Percentiles rank a stretch among this genome's conserved stretches.
These are phyloP conservation scores for Phylloporus scabripes DNA, from an alignment of 768 basidiomycete species.

Conservation along the genomic window DNA sequence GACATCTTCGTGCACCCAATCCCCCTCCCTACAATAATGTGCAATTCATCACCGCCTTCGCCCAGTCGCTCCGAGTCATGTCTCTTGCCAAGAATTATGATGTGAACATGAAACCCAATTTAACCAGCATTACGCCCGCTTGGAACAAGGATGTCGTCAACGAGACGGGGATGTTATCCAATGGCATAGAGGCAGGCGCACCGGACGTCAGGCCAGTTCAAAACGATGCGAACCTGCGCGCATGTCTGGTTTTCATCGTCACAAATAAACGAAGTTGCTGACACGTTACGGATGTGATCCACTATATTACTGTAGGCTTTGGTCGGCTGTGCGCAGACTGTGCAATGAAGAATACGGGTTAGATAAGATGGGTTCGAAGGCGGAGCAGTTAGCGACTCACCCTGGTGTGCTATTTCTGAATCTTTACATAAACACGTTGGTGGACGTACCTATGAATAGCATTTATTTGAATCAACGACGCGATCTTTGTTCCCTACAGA, in stretches of 20 bases:
- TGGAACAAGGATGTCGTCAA: slow-evolving; percentile 7
- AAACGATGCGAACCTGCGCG: slow-evolving; percentile 9
- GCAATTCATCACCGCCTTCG: slow-evolving; percentile 27
- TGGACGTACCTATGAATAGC: too few species aligned
- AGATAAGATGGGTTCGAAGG: too few species aligned
- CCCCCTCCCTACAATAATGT: slow-evolving; percentile 21
- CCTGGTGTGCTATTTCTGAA: too few species aligned
- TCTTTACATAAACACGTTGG: too few species aligned
- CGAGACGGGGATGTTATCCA: slow-evolving; percentile 16
- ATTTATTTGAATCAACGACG: too few species aligned
- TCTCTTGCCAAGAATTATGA: slow-evolving; percentile 19
- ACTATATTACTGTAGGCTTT: slow-evolving; percentile 7
- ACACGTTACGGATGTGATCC: background rate
- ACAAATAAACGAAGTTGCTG: background rate
- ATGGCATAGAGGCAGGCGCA: slow-evolving; percentile 2
- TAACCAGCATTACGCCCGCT: slow-evolving; percentile 11
- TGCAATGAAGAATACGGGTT: slow-evolving; percentile 5
- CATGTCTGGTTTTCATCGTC: background rate
- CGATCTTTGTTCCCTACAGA: too few species aligned
- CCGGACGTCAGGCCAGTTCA: slow-evolving; percentile 1
- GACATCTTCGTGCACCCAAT: background rate
- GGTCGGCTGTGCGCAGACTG: slow-evolving; percentile 6
- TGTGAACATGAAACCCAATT: slow-evolving; percentile 17
- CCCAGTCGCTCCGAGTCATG: slow-evolving; percentile 24
- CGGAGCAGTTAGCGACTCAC: too few species aligned